These are phyloP conservation scores for Haplosporangium sp. DNA, from an alignment of 371 early-diverging fungal species.

Conservation along the genomic window DNA sequence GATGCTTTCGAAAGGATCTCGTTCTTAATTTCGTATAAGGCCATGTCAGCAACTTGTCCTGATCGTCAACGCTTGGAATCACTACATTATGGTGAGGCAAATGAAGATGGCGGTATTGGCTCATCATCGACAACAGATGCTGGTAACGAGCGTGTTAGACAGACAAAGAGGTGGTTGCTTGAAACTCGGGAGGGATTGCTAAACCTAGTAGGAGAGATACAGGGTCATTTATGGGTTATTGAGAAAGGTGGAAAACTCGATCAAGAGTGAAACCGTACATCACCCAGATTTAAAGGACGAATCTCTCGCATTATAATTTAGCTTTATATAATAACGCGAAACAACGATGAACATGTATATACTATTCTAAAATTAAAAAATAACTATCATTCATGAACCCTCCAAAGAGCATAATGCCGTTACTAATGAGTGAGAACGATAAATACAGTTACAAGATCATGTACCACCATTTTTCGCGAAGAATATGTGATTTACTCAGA, in stretches of 20 bases:
- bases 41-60: constrained; percentile 8
- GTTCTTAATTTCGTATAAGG: constrained; percentile 37
- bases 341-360: too few relatives aligned
- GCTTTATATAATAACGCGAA: too few relatives aligned
- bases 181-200: constrained; percentile 41
- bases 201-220: constrained; percentile 38
- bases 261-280: not conserved
- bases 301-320: too few relatives aligned
- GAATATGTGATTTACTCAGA: too few relatives aligned
- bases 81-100: not conserved
- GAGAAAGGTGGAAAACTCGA: constrained; percentile 5
- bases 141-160: not conserved
- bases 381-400: too few relatives aligned
- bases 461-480: too few relatives aligned
- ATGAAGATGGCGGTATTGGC: not conserved
- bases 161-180: constrained; percentile 37
- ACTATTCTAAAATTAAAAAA: too few relatives aligned
- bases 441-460: too few relatives aligned
- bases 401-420: too few relatives aligned
- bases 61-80: not conserved
- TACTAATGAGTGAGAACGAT: too few relatives aligned
- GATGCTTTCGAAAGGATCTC: constrained; percentile 34
- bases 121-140: not conserved
- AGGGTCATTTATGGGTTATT: constrained; percentile 43
- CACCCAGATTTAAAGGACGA: too few relatives aligned